Conservation (phyloP, 2,329 filamentous ascomycete genomes). For the Epichloe bromicola region DNA sequence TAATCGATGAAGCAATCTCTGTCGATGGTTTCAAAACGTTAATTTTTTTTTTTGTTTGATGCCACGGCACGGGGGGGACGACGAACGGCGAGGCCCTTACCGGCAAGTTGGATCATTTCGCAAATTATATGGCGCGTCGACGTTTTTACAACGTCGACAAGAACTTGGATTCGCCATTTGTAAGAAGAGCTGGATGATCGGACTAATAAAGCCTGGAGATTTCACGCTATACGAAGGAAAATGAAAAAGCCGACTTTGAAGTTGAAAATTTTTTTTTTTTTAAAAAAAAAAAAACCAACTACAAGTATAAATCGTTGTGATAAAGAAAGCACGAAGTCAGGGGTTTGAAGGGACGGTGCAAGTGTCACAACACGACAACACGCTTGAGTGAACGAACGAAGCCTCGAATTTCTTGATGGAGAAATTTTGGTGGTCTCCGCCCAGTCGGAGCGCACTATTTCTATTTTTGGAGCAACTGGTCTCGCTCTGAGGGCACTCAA, state of each 20-base stretch:
- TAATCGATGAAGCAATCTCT: slow-evolving; percentile 65
- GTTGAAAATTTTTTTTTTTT: too few species aligned
- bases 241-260: too few species aligned
- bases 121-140: slow-evolving; percentile 17
- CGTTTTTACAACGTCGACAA: slow-evolving; percentile 21
- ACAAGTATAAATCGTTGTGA: too few species aligned
- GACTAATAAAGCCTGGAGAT: not conserved
- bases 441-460: not conserved
- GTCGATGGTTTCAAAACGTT: not conserved
- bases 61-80: too few species aligned
- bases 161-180: slow-evolving; percentile 3
- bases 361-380: too few species aligned
- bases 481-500: too few species aligned
- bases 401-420: not conserved
- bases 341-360: too few species aligned
- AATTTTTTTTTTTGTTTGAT: not conserved
- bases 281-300: too few species aligned
- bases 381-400: not conserved
- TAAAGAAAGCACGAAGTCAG: too few species aligned
- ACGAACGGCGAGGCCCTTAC: slow-evolving; percentile 9
- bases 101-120: slow-evolving; percentile 20
- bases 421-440: not conserved
- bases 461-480: not conserved
- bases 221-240: too few species aligned
- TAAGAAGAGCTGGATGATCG: not conserved